A percentile compares a stretch with the other conserved stretches of the same genome.
phyloP scores from a whole-genome alignment of 805 yeast genomes.

The Candida schatavii region DNA sequence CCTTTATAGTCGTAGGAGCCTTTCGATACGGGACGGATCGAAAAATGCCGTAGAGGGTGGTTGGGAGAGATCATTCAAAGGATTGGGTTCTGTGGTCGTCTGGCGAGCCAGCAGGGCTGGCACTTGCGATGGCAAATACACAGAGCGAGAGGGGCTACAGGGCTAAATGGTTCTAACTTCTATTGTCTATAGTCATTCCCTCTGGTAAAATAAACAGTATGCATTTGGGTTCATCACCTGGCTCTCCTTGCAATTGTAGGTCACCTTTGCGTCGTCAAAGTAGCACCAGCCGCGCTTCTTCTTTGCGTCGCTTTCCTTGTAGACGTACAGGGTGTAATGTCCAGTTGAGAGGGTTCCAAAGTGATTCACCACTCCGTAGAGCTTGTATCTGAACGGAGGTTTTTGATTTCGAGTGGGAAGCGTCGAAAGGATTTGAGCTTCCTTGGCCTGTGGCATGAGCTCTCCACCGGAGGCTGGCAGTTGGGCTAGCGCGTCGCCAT shows the following conservation, averaged over 20 bases:
- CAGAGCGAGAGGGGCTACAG: too few relatives aligned
- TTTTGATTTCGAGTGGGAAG: conserved; percentile 68
- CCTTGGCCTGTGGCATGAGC: conserved; percentile 36
- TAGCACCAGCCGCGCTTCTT: conserved; percentile 66
- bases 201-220: conserved; percentile 74
- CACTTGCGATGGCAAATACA: too few relatives aligned
- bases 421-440: conserved; percentile 42
- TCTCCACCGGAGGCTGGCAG: too few relatives aligned
- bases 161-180: too few relatives aligned
- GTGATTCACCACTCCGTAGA: conserved; percentile 83
- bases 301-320: conserved; percentile 48
- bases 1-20: too few relatives aligned
- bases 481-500: too few relatives aligned
- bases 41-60: too few relatives aligned
- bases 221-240: conserved; percentile 72
- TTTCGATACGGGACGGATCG: too few relatives aligned
- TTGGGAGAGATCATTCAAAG: too few relatives aligned
- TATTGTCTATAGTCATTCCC: too few relatives aligned
- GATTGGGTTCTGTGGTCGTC: too few relatives aligned
- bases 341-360: conserved; percentile 81
- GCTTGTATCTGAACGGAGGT: conserved; percentile 75
- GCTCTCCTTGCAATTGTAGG: conserved; percentile 44
- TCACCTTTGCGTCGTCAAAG: conserved; percentile 77
- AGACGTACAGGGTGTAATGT: conserved; percentile 81
- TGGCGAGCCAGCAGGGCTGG: too few relatives aligned